Percentiles rank a stretch among this genome's conserved stretches.
Conservation (phyloP, 192 early-diverging fungal species). For the Nowakowskiella sp. region DNA sequence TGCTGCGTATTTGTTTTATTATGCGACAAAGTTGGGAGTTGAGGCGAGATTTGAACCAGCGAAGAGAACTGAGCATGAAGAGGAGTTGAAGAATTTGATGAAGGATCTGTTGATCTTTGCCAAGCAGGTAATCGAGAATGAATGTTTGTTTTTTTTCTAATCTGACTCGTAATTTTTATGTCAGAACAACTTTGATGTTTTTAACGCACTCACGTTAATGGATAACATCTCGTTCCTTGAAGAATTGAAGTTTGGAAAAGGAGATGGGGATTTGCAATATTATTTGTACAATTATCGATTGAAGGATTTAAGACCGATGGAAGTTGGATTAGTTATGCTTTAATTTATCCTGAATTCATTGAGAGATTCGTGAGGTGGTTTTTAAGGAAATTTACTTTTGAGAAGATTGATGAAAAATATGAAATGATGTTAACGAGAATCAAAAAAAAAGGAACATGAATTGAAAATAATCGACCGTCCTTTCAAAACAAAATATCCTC, state of each 20-base stretch:
- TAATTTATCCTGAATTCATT: constrained; percentile 23
- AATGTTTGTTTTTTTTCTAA: constrained; percentile 2
- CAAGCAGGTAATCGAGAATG: constrained; percentile 22
- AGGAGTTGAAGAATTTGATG: constrained; percentile 54
- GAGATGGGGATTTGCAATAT: constrained; percentile 91
- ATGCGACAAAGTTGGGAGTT: constrained; percentile 47
- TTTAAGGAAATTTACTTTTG: no score
- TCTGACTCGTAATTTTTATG: constrained; percentile 1
- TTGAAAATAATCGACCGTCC: no score
- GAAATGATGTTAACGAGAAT: no score
- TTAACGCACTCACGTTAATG: constrained; percentile 91
- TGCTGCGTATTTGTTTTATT: constrained; percentile 95
- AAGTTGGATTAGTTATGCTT: constrained; percentile 87
- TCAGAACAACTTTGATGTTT: constrained; percentile 78
- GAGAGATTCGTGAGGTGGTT: neutral
- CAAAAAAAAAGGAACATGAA: no score
- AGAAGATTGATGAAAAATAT: no score
- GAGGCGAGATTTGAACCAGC: constrained; percentile 10
- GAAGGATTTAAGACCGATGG: constrained; percentile 50
- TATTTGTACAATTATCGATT: constrained; percentile 96
- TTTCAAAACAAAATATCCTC: constrained; percentile 51
- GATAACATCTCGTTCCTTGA: constrained; percentile 76
- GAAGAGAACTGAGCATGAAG: no score
- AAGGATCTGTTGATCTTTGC: constrained; percentile 77
- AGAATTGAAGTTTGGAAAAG: constrained; percentile 81